phyloP scores from a whole-genome alignment of 495 filamentous ascomycete species.

The Rostrohypoxylon terebratum region DNA sequence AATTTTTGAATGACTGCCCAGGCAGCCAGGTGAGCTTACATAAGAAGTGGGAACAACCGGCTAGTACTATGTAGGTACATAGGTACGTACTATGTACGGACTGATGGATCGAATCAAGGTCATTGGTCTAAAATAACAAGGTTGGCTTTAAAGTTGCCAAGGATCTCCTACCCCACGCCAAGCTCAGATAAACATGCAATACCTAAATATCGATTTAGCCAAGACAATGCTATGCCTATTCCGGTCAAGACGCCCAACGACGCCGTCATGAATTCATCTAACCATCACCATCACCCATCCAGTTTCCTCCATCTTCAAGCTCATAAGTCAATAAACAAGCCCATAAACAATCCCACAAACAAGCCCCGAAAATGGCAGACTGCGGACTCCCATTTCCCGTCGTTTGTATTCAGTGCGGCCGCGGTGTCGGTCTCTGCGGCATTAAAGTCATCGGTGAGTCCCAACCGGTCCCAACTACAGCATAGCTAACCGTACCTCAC shows the following conservation, averaged over 20 bases:
- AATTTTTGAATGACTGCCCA: no score
- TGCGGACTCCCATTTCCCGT: slow-evolving; percentile 45
- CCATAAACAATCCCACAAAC: no score
- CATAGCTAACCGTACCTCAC: neutral
- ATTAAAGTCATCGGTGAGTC: slow-evolving; percentile 43
- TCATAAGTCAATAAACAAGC: slow-evolving; percentile 26
- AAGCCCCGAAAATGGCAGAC: slow-evolving; percentile 36
- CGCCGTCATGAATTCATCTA: slow-evolving; percentile 76
- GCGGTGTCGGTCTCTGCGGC: slow-evolving; percentile 44
- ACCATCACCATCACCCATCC: slow-evolving; percentile 65
- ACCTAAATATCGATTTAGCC: neutral
- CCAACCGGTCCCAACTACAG: no score
- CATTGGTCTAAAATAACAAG: no score
- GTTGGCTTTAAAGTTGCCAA: neutral
- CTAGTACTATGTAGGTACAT: no score
- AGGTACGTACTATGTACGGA: no score
- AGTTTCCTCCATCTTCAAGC: slow-evolving; percentile 51
- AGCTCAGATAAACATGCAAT: neutral
- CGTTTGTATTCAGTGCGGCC: slow-evolving; percentile 45
- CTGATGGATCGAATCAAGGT: no score
- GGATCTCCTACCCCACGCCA: neutral
- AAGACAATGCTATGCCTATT: slow-evolving; percentile 50
- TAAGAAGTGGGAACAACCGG: no score
- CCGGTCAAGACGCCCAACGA: slow-evolving; percentile 67
- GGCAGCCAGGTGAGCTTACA: no score